phyloP scores from a whole-genome alignment of 768 basidiomycete species.

The Psilocybe sp. region DNA sequence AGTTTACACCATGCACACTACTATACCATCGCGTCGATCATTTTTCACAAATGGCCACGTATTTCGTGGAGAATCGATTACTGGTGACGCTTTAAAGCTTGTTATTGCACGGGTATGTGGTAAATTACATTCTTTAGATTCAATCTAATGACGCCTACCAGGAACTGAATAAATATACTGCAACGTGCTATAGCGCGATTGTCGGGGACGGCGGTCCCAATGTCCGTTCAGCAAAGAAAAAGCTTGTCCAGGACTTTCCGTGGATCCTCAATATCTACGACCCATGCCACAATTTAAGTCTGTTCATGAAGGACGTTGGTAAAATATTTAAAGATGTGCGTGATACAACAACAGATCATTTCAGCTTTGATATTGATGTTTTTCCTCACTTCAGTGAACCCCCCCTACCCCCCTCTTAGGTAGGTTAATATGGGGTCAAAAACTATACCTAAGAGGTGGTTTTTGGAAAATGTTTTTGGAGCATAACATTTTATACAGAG shows the following conservation, averaged over 20 bases:
- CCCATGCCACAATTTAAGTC: constrained; percentile 27
- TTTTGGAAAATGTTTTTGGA: no score
- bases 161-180: constrained; percentile 10
- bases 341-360: no score
- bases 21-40: constrained; percentile 19
- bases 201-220: constrained; percentile 25
- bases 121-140: not conserved
- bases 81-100: constrained; percentile 15
- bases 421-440: not conserved
- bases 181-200: constrained; percentile 16
- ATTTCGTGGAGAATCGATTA: constrained; percentile 22
- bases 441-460: no score
- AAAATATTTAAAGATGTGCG: constrained; percentile 25
- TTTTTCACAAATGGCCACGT: constrained; percentile 22
- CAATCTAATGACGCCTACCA: not conserved
- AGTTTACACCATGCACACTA: constrained; percentile 25
- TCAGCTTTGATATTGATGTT: no score
- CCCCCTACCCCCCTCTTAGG: not conserved
- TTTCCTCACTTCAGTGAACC: constrained; percentile 1
- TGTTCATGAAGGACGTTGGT: constrained; percentile 26
- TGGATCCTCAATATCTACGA: constrained; percentile 28
- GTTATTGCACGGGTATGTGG: constrained; percentile 1
- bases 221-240: constrained; percentile 16
- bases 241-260: constrained; percentile 8
- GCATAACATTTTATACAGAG: no score